Evolutionary conservation across 1,284 basidiomycete genomes (phyloP).

Genomic region (Wallemia mellicola): DNA sequence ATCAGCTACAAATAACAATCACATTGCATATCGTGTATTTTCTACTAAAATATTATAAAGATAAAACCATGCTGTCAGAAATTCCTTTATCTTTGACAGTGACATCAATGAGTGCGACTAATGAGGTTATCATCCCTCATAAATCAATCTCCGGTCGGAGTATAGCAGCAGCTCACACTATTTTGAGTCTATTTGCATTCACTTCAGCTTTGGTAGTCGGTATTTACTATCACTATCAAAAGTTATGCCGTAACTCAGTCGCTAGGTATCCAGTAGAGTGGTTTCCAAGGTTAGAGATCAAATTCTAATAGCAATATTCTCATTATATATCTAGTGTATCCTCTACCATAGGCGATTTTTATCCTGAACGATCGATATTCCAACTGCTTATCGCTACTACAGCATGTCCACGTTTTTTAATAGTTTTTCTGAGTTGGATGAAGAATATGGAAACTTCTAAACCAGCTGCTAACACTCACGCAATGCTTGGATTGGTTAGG

Average conservation of each 20-base stretch:
- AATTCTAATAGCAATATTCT: not conserved
- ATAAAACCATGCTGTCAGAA: not conserved
- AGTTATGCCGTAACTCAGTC: conserved; percentile 64
- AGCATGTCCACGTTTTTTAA: conserved; percentile 49
- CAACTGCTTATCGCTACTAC: conserved; percentile 69
- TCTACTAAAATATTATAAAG: not conserved
- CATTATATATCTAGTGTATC: not conserved
- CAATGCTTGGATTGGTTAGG: conserved; percentile 34
- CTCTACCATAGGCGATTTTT: conserved; percentile 62
- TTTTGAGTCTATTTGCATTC: conserved; percentile 40
- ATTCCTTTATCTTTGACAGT: too few species aligned
- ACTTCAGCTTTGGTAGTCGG: conserved; percentile 34
- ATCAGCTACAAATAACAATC: not conserved
- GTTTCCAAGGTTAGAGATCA: not conserved
- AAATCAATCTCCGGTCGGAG: not conserved
- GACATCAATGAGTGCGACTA: not conserved
- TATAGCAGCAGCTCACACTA: conserved; percentile 24
- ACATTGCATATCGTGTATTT: not conserved
- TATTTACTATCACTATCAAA: conserved; percentile 42
- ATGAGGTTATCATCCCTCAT: not conserved
- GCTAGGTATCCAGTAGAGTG: conserved; percentile 4
- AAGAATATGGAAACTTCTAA: not conserved
- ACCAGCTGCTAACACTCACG: conserved; percentile 25
- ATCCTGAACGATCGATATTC: conserved; percentile 59
- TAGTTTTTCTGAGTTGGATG: conserved; percentile 34